phyloP scores from a whole-genome alignment of 2,329 filamentous ascomycete genomes.

The Trichophaea hybrida region DNA sequence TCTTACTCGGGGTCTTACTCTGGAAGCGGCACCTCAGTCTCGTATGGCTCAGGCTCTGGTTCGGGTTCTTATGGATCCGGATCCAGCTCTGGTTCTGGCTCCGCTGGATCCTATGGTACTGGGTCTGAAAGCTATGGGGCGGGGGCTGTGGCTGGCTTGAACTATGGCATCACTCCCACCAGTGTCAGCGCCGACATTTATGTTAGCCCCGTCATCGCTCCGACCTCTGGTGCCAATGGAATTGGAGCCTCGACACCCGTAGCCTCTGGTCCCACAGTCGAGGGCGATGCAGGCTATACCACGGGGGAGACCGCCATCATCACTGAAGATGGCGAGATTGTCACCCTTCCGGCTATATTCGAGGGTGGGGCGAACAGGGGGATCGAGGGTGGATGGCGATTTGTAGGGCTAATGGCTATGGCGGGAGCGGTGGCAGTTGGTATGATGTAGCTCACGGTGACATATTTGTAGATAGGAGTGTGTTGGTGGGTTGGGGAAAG shows the following conservation, averaged over 20 bases:
- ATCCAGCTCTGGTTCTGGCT: neutral
- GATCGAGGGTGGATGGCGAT: neutral
- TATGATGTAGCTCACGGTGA: conserved; percentile 11
- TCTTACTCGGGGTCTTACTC: neutral
- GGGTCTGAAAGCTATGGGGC: neutral
- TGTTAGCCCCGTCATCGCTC: neutral
- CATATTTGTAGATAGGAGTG: neutral
- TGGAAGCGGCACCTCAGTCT: neutral
- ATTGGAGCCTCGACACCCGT: too few species aligned
- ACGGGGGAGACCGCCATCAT: neutral
- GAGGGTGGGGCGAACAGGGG: conserved; percentile 11
- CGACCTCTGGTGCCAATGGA: neutral
- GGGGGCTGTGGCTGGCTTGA: neutral
- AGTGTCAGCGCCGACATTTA: neutral
- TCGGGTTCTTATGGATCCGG: neutral
- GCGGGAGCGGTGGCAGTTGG: conserved; percentile 10
- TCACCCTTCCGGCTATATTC: conserved; percentile 5
- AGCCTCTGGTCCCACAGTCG: neutral
- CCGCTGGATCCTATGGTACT: neutral
- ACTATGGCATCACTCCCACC: neutral
- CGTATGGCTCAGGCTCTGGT: neutral
- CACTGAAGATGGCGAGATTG: neutral
- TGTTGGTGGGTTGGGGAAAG: neutral
- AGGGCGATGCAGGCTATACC: neutral
- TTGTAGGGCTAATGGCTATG: conserved; percentile 1